phyloP scores from a whole-genome alignment of 768 basidiomycete genomes.

The Strobilomyces confusus region DNA sequence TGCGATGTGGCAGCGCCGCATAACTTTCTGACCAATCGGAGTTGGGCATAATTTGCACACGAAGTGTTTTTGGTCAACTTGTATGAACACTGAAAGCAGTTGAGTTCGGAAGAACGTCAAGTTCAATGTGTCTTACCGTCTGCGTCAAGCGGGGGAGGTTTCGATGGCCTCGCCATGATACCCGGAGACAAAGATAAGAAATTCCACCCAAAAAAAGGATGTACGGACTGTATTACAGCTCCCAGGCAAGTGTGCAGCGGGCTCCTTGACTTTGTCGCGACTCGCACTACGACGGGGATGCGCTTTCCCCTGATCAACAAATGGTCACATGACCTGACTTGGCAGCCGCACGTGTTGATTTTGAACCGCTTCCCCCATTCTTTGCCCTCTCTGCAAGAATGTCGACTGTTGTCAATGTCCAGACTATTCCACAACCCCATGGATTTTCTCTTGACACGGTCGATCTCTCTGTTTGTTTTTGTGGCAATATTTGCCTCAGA shows the following conservation, averaged over 20 bases:
- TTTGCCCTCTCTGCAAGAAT: not conserved
- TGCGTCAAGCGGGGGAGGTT: not conserved
- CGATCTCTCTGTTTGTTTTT: not conserved
- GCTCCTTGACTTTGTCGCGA: too few species aligned
- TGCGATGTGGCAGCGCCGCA: not conserved
- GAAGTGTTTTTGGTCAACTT: not conserved
- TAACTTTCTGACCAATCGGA: not conserved
- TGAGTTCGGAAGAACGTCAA: not conserved
- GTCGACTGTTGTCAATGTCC: not conserved
- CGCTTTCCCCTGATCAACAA: too few species aligned
- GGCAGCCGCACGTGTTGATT: too few species aligned
- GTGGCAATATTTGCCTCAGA: not conserved
- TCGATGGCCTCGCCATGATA: not conserved
- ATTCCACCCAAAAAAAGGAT: too few species aligned
- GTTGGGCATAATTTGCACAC: conserved; percentile 1
- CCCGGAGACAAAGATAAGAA: too few species aligned
- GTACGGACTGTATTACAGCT: too few species aligned
- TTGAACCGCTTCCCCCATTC: too few species aligned
- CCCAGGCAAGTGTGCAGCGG: too few species aligned
- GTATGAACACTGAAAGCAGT: not conserved
- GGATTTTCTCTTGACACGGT: not conserved
- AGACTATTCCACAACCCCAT: not conserved
- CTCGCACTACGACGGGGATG: too few species aligned
- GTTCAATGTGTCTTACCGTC: not conserved
- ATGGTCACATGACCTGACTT: not conserved